A percentile compares a stretch with the other conserved stretches of the same genome.
phyloP scores from a whole-genome alignment of 192 early-diverging fungal species.

The Backusella sp. region DNA sequence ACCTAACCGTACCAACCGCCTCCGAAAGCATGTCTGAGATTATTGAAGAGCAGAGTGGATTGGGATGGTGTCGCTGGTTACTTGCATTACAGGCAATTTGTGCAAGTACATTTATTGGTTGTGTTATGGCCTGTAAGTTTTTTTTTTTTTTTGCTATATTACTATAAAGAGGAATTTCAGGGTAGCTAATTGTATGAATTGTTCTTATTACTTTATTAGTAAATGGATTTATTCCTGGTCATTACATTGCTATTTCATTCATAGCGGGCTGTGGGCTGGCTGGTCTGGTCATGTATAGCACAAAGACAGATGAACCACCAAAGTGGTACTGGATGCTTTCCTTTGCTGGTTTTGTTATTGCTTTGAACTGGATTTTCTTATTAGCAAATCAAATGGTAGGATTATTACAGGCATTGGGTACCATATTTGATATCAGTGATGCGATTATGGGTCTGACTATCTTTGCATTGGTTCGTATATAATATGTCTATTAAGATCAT shows the following conservation, averaged over 20 bases:
- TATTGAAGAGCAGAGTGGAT: conserved; percentile 16
- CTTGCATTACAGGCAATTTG: conserved; percentile 52
- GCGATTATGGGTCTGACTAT: conserved; percentile 80
- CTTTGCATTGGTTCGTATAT: conserved; percentile 69
- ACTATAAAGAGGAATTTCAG: neutral
- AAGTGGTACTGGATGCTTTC: conserved; percentile 44
- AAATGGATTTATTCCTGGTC: conserved; percentile 18
- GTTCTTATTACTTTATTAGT: conserved; percentile 7
- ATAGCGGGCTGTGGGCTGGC: conserved; percentile 32
- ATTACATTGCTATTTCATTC: conserved; percentile 26
- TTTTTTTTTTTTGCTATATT: neutral
- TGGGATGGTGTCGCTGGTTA: conserved; percentile 53
- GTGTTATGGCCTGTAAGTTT: conserved; percentile 40
- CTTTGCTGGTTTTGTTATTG: conserved; percentile 71
- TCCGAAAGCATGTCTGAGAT: neutral
- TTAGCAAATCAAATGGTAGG: conserved; percentile 88
- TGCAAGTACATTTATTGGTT: conserved; percentile 52
- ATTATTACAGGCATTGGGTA: conserved; percentile 75
- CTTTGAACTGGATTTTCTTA: conserved; percentile 82
- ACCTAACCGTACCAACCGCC: neutral
- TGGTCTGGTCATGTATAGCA: conserved; percentile 19
- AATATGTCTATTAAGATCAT: neutral
- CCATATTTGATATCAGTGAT: conserved; percentile 76
- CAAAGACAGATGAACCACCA: conserved; percentile 40
- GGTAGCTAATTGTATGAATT: neutral